Evolutionary conservation across 495 filamentous ascomycete genomes (phyloP).

Genomic region (Pseudotulostoma volvatum): DNA sequence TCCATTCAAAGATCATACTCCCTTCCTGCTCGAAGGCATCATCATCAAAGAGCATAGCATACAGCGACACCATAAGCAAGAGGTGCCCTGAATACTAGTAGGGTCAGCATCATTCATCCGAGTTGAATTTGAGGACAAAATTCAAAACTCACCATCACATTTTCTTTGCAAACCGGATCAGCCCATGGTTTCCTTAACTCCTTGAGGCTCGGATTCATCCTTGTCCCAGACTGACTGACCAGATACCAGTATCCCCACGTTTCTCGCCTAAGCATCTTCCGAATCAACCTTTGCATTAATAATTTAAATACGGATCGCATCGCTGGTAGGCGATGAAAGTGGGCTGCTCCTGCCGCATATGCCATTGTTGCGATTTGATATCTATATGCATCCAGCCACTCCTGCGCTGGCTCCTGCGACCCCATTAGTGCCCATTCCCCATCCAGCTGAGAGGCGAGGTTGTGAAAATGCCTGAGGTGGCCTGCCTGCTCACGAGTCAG

Average conservation of each 20-base stretch:
- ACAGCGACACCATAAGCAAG: conserved; percentile 19
- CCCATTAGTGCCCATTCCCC: conserved; percentile 25
- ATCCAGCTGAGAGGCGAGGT: conserved; percentile 14
- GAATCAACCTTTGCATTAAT: conserved; percentile 12
- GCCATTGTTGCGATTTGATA: conserved; percentile 25
- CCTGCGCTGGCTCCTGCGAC: conserved; percentile 16
- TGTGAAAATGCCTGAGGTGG: conserved; percentile 25
- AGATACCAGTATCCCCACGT: conserved; percentile 26
- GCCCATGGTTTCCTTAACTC: conserved; percentile 23
- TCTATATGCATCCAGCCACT: conserved; percentile 20
- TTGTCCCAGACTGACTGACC: conserved; percentile 13
- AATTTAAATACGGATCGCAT: conserved; percentile 12
- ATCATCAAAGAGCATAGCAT: conserved; percentile 24
- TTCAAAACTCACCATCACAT: conserved; percentile 21
- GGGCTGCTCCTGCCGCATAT: conserved; percentile 14
- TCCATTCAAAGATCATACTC: conserved; percentile 15
- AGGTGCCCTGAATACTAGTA: too few relatives aligned
- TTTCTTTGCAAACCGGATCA: conserved; percentile 17
- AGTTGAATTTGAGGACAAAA: too few relatives aligned
- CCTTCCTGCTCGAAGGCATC: conserved; percentile 15
- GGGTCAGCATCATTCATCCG: too few relatives aligned
- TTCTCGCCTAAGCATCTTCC: conserved; percentile 20
- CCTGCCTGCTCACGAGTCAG: conserved; percentile 18
- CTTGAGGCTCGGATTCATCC: conserved; percentile 16
- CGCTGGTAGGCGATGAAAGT: conserved; percentile 19